Evolutionary conservation across 139 green algal genomes (phyloP).

Genomic region (Chlamydomonas asymmetrica): DNA sequence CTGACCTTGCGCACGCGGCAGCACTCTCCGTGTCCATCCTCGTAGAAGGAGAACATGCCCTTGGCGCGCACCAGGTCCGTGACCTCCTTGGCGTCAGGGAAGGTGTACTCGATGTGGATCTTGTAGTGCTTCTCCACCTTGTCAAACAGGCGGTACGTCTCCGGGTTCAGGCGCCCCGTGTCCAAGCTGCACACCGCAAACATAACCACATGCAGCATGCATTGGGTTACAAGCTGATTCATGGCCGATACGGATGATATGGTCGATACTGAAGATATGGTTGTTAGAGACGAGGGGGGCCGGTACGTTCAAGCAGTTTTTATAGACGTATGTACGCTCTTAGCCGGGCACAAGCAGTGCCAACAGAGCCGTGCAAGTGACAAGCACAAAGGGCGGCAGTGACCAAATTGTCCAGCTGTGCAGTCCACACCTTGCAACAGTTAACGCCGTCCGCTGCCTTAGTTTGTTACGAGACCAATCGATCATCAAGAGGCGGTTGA

Average conservation of each 20-base stretch:
- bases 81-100: constrained; percentile 90
- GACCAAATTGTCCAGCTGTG: no score
- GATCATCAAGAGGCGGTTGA: no score
- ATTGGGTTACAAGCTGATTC: no score
- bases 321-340: not conserved
- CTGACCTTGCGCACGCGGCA: constrained; percentile 93
- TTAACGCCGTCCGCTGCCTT: no score
- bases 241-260: no score
- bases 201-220: not conserved
- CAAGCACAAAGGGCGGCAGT: no score
- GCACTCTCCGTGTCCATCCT: constrained; percentile 97
- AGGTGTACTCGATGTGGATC: constrained; percentile 98
- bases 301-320: not conserved
- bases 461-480: no score
- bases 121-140: constrained; percentile 96
- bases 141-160: constrained; percentile 96
- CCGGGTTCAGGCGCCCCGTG: constrained; percentile 95
- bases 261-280: no score
- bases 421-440: not conserved
- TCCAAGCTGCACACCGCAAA: constrained; percentile 74
- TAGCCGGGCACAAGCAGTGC: not conserved
- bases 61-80: constrained; percentile 93
- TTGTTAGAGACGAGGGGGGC: no score
- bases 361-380: no score
- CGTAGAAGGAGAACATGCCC: constrained; percentile 98